Evolutionary conservation across 73 alveolate species (phyloP).

Genomic region (Paramecium primaurelia): DNA sequence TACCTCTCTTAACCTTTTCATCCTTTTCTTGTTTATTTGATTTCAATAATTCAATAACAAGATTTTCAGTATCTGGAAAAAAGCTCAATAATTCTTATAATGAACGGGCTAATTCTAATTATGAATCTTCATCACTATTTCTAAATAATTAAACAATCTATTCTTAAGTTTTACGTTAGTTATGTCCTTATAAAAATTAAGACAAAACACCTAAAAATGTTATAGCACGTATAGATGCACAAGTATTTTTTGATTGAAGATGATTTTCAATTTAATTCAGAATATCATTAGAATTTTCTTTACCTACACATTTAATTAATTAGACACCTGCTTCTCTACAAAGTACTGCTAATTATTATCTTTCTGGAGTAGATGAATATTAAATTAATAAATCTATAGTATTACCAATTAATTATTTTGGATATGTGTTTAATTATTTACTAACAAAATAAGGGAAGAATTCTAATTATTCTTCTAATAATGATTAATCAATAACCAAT

Average conservation of each 20-base stretch:
- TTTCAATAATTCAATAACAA: slow-evolving; percentile 60
- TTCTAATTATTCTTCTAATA: slow-evolving; percentile 24
- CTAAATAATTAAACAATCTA: slow-evolving; percentile 67
- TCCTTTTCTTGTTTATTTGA: slow-evolving; percentile 37
- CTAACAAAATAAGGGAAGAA: neutral
- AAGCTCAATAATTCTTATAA: slow-evolving; percentile 70
- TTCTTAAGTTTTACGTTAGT: slow-evolving; percentile 61
- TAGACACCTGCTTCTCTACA: slow-evolving; percentile 64
- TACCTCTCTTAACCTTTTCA: slow-evolving; percentile 62
- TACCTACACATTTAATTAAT: slow-evolving; percentile 52
- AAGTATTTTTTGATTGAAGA: neutral
- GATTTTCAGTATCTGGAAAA: slow-evolving; percentile 71
- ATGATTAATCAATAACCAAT: neutral
- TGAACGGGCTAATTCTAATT: slow-evolving; percentile 67
- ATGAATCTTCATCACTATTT: slow-evolving; percentile 64
- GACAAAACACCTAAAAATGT: slow-evolving; percentile 67
- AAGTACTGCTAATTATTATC: slow-evolving; percentile 16
- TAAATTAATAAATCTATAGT: neutral
- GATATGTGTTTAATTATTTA: neutral
- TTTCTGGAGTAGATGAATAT: neutral
- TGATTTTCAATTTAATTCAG: slow-evolving; percentile 48
- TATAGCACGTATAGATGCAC: slow-evolving; percentile 60
- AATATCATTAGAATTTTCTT: slow-evolving; percentile 56
- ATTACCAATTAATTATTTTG: neutral
- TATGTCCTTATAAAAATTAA: slow-evolving; percentile 58